These are phyloP conservation scores for Penicillium psychrofluorescens DNA, from an alignment of 495 filamentous ascomycete genomes.

Conservation along the genomic window DNA sequence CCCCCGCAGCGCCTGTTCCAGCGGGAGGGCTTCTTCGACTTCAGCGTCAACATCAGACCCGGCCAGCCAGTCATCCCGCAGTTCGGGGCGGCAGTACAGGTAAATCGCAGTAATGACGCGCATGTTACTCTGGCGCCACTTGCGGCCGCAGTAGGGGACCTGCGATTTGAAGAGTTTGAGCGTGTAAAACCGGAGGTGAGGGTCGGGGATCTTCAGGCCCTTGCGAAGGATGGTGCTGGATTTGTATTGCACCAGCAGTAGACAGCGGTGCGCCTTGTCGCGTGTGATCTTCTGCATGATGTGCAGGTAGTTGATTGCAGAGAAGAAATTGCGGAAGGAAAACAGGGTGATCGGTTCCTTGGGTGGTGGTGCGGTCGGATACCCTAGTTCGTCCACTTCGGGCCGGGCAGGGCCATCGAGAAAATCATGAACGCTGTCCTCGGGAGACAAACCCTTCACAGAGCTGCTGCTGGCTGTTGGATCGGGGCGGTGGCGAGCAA, in stretches of 20 bases:
- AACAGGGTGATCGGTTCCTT: constrained; percentile 80
- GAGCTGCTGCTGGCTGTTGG: constrained; percentile 17
- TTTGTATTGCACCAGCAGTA: constrained; percentile 92
- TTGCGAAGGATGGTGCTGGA: constrained; percentile 83
- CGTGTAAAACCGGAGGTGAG: constrained; percentile 80
- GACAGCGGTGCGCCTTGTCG: constrained; percentile 84
- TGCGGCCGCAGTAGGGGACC: constrained; percentile 93
- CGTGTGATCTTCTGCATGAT: constrained; percentile 97
- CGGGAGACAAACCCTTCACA: constrained; percentile 18
- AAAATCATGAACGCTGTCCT: constrained; percentile 27
- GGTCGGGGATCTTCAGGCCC: constrained; percentile 82
- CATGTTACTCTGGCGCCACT: constrained; percentile 98
- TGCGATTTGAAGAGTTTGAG: constrained; percentile 98
- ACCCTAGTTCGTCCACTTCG: constrained; percentile 84
- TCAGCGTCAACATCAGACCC: constrained; percentile 87
- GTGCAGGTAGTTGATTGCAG: constrained; percentile 85
- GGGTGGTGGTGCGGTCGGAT: constrained; percentile 55
- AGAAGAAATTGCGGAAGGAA: constrained; percentile 91
- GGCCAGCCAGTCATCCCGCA: constrained; percentile 91
- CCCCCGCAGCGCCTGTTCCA: constrained; percentile 81
- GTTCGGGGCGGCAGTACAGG: constrained; percentile 82
- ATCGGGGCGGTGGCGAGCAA: constrained; percentile 47
- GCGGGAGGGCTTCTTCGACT: constrained; percentile 82
- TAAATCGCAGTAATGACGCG: constrained; percentile 96
- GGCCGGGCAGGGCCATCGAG: constrained; percentile 45